Evolutionary conservation across 1,139 yeast species (phyloP).

Genomic region (Geotrichum restrictum): DNA sequence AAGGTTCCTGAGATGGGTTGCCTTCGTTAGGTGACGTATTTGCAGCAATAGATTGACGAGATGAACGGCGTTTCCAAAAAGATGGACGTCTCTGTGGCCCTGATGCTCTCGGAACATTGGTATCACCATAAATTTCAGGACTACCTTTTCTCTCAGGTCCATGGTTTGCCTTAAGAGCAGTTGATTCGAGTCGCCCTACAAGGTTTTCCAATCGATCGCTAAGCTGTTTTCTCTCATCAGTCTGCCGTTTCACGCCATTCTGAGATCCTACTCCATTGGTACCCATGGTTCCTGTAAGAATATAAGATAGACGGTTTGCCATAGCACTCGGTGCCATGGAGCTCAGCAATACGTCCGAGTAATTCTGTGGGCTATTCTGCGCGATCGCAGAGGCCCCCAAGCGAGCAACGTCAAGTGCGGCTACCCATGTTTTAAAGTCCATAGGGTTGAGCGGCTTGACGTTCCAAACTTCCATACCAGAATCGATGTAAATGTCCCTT

Average conservation of each 20-base stretch:
- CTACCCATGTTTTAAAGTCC: constrained; percentile 79
- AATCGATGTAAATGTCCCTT: constrained; percentile 74
- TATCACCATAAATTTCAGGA: background rate
- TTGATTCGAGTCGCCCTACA: constrained; percentile 3
- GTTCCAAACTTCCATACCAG: constrained; percentile 97
- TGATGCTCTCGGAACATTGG: background rate
- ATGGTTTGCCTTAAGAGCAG: background rate
- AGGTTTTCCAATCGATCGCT: constrained; percentile 4
- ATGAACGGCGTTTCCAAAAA: constrained; percentile 17
- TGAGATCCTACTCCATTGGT: background rate
- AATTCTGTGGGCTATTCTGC: background rate
- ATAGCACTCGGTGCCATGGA: constrained; percentile 1
- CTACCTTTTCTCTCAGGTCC: constrained; percentile 4
- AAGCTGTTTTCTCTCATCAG: background rate
- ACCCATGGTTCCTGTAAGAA: background rate
- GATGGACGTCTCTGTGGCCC: constrained; percentile 15
- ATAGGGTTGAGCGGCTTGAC: constrained; percentile 63
- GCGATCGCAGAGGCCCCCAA: constrained; percentile 7
- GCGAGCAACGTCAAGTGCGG: constrained; percentile 57
- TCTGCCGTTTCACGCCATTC: background rate
- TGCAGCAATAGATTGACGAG: constrained; percentile 1
- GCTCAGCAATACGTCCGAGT: background rate
- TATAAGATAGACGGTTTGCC: background rate
- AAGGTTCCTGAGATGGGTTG: background rate
- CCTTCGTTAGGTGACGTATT: background rate